These are phyloP conservation scores for Tricholoma matsutake DNA, from an alignment of 768 basidiomycete genomes.

Conservation along the genomic window DNA sequence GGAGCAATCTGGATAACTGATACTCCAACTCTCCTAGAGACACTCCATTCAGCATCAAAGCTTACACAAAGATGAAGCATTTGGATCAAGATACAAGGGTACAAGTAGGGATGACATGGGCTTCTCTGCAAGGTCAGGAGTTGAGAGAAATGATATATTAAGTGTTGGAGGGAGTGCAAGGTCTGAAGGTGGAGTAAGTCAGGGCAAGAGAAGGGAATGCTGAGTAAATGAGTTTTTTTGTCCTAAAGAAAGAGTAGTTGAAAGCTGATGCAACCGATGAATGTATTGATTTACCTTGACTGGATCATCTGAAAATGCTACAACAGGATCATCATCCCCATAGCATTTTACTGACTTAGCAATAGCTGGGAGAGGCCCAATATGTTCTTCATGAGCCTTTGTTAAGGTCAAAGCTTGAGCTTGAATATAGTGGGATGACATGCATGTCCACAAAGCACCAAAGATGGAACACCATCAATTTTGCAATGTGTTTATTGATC, in stretches of 20 bases:
- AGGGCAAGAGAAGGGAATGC: constrained; percentile 5
- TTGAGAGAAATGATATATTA: neutral
- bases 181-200: constrained; percentile 1
- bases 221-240: no score
- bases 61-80: constrained; percentile 3
- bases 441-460: constrained; percentile 20
- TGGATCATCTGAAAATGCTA: constrained; percentile 10
- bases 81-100: neutral
- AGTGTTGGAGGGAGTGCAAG: neutral
- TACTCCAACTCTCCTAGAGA: neutral
- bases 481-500: no score
- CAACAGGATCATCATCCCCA: constrained; percentile 3
- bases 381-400: no score
- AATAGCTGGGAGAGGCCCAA: no score
- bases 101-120: neutral
- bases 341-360: constrained; percentile 3
- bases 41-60: constrained; percentile 7
- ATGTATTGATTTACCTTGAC: constrained; percentile 1
- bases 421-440: no score
- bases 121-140: neutral
- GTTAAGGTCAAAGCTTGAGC: no score
- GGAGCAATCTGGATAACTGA: constrained; percentile 7
- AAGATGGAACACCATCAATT: constrained; percentile 20
- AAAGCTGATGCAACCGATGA: neutral
- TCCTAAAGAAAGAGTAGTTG: constrained; percentile 1